Evolutionary conservation across 2,329 filamentous ascomycete species (phyloP), one percentile per base, ranked within the genome.

Genomic region (Chrysoporthe puriensis): DNA sequence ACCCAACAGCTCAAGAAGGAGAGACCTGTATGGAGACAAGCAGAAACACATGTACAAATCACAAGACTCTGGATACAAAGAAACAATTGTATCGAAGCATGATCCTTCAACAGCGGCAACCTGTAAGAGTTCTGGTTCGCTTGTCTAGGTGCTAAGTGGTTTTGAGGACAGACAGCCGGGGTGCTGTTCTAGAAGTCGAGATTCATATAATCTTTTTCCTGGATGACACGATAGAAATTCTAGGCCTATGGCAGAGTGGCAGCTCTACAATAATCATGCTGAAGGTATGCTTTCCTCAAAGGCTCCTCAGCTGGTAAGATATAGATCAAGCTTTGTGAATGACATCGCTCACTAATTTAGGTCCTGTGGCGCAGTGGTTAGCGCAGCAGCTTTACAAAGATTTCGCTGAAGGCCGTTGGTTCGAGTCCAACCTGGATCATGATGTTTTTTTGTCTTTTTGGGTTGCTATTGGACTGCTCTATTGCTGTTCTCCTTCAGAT

Each of bases 381-480:
- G 72, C 73, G 74, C 75, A 73, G 73, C 71, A 74, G 74, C 73
- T 73, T 77, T 77, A 77, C 76, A 76, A n/a, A 34, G 46, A 9
- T 26, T 62, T 69, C 75, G 73, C 74, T 74, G 71, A 74, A 73
- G 74, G 74, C 76, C 76, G 72, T 74, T 74, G 75, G 76, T 77
- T 77, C 76, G 75, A 77, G 63, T 74, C 76, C 75, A 75, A 73
- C 72, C 70, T 65, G 71, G 73, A 72, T 74, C 75, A 77, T 68
- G n/a, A n/a, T 61, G 3, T 26, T 52, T 32, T 7, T 70, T 71
- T 70, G 68, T 66, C 18, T 36, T 68, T 64, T 50, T 42, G 6
- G 26, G n/a, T n/a, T n/a, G n/a, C n/a, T n/a, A n/a, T n/a, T n/a
- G n/a, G 18, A 44, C 26, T 58, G 3, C 8, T 57, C 26, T 43